Conservation (phyloP, 139 green algal species). For the Auxenochlorella pyrenoidosa region DNA sequence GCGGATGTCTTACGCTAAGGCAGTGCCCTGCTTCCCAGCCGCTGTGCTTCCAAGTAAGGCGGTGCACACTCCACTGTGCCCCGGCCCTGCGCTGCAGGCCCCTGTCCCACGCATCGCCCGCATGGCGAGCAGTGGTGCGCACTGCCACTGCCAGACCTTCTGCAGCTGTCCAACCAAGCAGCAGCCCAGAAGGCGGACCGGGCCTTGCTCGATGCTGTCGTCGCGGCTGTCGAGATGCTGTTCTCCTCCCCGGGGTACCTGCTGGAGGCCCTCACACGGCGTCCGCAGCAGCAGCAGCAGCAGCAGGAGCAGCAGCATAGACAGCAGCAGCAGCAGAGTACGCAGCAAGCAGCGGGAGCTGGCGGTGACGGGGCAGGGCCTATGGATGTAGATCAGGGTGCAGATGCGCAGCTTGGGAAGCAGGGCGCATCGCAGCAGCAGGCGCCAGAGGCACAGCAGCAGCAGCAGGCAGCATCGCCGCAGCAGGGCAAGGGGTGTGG, state of each 20-base stretch:
- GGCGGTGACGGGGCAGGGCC: background rate
- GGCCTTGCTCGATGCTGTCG: background rate
- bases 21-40: too few relatives aligned
- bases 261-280: conserved; percentile 18
- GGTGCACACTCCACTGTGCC: too few relatives aligned
- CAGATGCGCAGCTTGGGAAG: background rate
- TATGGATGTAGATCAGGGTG: background rate
- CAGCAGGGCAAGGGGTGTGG: background rate
- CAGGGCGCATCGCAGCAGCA: background rate
- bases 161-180: conserved; percentile 18
- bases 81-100: background rate
- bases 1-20: too few relatives aligned
- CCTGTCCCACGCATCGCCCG: background rate
- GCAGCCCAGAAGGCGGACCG: background rate
- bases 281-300: conserved; percentile 1
- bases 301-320: background rate
- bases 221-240: conserved; percentile 45
- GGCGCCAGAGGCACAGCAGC: background rate
- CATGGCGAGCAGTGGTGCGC: conserved; percentile 5
- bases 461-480: background rate
- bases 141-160: conserved; percentile 35
- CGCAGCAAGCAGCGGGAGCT: background rate
- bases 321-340: background rate
- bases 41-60: too few relatives aligned
- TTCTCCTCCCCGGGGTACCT: conserved; percentile 57